A percentile compares a stretch with the other conserved stretches of the same genome.
Evolutionary conservation across 805 yeast genomes (phyloP).

Genomic region (Saccharomycopsis capsularis): DNA sequence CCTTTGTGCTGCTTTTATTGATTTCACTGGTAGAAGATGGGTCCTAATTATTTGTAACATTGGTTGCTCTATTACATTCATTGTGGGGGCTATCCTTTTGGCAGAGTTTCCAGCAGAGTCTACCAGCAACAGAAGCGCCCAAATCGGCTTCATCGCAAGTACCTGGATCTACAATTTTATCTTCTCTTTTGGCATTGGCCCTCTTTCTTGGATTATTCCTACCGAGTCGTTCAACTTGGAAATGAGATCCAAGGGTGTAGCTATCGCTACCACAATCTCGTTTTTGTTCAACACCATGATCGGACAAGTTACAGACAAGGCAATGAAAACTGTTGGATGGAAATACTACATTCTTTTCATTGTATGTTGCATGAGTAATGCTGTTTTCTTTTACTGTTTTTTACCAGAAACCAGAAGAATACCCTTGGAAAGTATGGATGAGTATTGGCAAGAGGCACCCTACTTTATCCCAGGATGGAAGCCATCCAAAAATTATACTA

Average conservation of each 20-base stretch:
- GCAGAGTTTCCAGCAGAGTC: slow-evolving; percentile 25
- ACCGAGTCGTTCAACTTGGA: slow-evolving; percentile 10
- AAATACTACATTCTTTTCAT: slow-evolving; percentile 25
- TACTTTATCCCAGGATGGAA: slow-evolving; percentile 10
- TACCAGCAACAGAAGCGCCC: slow-evolving; percentile 24
- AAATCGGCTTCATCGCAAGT: slow-evolving; percentile 27
- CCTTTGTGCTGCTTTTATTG: slow-evolving; percentile 23
- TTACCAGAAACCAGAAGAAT: slow-evolving; percentile 29
- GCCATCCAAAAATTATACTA: slow-evolving; percentile 5
- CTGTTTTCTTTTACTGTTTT: slow-evolving; percentile 29
- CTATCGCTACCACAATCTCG: slow-evolving; percentile 24
- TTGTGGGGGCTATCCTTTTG: slow-evolving; percentile 25
- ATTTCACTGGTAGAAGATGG: slow-evolving; percentile 26
- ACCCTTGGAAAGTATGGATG: slow-evolving; percentile 10
- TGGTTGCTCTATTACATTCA: slow-evolving; percentile 18
- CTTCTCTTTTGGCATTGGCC: slow-evolving; percentile 26
- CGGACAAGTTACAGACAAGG: slow-evolving; percentile 29
- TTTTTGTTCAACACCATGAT: slow-evolving; percentile 32
- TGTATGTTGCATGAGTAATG: slow-evolving; percentile 27
- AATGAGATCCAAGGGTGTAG: slow-evolving; percentile 7
- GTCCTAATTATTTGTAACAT: slow-evolving; percentile 20
- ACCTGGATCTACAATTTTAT: slow-evolving; percentile 28
- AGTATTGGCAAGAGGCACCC: slow-evolving; percentile 13
- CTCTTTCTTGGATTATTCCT: slow-evolving; percentile 23
- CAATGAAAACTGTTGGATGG: slow-evolving; percentile 27